Percentiles rank a stretch among this genome's conserved stretches.
These are phyloP conservation scores for Castanea crenata DNA, from an alignment of 306 rosid genomes.

Conservation along the genomic window DNA sequence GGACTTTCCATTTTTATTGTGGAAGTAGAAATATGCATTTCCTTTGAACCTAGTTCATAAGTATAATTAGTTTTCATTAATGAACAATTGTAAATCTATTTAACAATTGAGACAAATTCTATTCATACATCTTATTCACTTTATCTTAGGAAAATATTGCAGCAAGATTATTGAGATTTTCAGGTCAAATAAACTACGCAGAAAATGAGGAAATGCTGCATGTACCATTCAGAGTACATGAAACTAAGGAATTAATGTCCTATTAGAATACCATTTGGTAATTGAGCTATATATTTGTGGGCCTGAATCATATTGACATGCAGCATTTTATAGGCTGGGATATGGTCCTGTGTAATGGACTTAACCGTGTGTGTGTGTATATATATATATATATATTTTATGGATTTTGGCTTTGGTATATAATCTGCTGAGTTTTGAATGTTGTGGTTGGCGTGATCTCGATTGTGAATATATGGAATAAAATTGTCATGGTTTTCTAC, in stretches of 20 bases:
- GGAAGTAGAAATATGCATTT: not conserved
- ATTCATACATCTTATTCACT: too few species aligned
- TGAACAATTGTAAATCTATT: too few species aligned
- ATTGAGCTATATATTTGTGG: not conserved
- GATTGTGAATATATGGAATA: not conserved
- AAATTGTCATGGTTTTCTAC: not conserved
- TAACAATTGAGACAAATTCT: too few species aligned
- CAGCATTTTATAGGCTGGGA: not conserved
- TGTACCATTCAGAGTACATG: not conserved
- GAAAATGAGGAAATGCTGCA: too few species aligned
- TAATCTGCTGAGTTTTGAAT: not conserved
- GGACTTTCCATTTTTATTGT: not conserved
- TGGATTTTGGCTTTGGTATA: not conserved
- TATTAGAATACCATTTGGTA: not conserved
- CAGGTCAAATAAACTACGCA: too few species aligned
- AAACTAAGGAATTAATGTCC: not conserved
- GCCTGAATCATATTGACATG: not conserved
- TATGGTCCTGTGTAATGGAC: not conserved
- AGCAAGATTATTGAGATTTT: too few species aligned
- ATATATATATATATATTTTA: not conserved
- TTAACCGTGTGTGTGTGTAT: not conserved
- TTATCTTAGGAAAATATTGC: too few species aligned
- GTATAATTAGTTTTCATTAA: too few species aligned
- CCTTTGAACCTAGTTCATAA: too few species aligned
- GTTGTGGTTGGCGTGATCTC: not conserved